Percentiles rank a stretch among this genome's conserved stretches.
phyloP scores from a whole-genome alignment of 2,329 filamentous ascomycete genomes.

The Plectosphaerella plurivora region DNA sequence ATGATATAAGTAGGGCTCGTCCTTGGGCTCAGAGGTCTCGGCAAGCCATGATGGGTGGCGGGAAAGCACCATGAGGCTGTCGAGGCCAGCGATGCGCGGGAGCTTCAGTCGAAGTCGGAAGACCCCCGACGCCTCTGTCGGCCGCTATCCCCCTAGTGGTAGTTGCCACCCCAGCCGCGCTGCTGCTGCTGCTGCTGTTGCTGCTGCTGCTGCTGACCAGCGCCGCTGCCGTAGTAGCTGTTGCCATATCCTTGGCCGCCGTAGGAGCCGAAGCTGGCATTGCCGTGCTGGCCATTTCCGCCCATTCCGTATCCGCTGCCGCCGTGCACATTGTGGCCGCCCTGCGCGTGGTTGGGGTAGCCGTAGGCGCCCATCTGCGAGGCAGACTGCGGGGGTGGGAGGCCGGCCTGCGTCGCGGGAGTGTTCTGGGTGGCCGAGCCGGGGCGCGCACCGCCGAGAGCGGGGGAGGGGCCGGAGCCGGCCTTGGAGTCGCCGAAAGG shows the following conservation, averaged over 20 bases:
- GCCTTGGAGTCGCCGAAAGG: slow-evolving; percentile 54
- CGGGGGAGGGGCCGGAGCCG: slow-evolving; percentile 50
- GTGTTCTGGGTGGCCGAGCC: slow-evolving; percentile 53
- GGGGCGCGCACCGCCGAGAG: slow-evolving; percentile 50
- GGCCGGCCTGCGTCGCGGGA: slow-evolving; percentile 43
- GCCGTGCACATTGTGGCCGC: slow-evolving; percentile 47
- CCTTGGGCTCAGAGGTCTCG: slow-evolving; percentile 10
- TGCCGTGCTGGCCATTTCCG: slow-evolving; percentile 47
- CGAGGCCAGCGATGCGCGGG: slow-evolving; percentile 1
- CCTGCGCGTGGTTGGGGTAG: slow-evolving; percentile 50
- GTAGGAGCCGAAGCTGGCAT: slow-evolving; percentile 50
- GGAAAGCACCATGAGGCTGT: slow-evolving; percentile 4
- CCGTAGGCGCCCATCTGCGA: slow-evolving; percentile 53
- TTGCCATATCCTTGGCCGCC: slow-evolving; percentile 41
- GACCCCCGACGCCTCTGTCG: slow-evolving; percentile 3
- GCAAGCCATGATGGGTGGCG: slow-evolving; percentile 2
- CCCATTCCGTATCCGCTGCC: slow-evolving; percentile 52
- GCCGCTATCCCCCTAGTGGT: slow-evolving; percentile 39
- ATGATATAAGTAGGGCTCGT: slow-evolving; percentile 12
- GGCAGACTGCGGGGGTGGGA: slow-evolving; percentile 50
- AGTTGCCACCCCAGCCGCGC: slow-evolving; percentile 58
- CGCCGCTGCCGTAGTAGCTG: slow-evolving; percentile 34
- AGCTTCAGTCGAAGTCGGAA: not conserved
- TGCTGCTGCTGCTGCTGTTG: slow-evolving; percentile 38
- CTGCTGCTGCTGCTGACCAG: slow-evolving; percentile 32